Evolutionary conservation across 2,329 filamentous ascomycete genomes (phyloP).

Genomic region (Clarireedia hainanense): DNA sequence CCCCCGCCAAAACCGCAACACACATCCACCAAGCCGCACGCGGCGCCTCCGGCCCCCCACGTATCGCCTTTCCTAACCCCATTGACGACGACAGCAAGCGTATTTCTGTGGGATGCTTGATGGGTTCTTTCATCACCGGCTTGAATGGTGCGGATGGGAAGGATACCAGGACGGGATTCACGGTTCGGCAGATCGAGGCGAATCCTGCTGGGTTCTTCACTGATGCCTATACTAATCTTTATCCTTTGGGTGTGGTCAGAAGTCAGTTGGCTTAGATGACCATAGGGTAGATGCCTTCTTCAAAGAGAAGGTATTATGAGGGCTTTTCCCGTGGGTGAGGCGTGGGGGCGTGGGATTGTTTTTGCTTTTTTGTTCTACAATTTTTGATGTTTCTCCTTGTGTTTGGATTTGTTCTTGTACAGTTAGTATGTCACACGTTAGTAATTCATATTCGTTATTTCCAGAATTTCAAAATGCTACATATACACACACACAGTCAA

Average conservation of each 20-base stretch:
- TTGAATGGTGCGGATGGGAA: conserved; percentile 31
- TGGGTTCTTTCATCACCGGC: conserved; percentile 38
- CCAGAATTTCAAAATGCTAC: too few relatives aligned
- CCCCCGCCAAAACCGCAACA: conserved; percentile 39
- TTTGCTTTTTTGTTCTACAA: too few relatives aligned
- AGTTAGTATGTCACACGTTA: too few relatives aligned
- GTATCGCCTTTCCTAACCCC: conserved; percentile 40
- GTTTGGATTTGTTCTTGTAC: too few relatives aligned
- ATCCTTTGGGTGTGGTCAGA: conserved; percentile 38
- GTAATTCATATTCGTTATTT: too few relatives aligned
- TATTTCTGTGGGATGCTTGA: conserved; percentile 25
- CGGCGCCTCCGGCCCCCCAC: conserved; percentile 38
- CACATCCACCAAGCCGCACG: conserved; percentile 40
- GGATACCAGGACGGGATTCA: conserved; percentile 40
- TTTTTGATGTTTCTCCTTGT: too few relatives aligned
- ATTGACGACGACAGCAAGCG: conserved; percentile 28
- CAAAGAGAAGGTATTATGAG: too few relatives aligned
- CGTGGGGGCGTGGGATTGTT: too few relatives aligned
- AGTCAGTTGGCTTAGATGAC: conserved; percentile 33
- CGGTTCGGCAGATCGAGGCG: conserved; percentile 38
- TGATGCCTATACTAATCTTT: conserved; percentile 38
- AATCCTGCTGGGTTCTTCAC: conserved; percentile 42
- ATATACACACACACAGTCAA: too few relatives aligned
- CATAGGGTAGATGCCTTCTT: too few relatives aligned
- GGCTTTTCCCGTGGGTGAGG: too few relatives aligned